phyloP scores from a whole-genome alignment of 1,284 basidiomycete species.

The Porphyrellus sp. region DNA sequence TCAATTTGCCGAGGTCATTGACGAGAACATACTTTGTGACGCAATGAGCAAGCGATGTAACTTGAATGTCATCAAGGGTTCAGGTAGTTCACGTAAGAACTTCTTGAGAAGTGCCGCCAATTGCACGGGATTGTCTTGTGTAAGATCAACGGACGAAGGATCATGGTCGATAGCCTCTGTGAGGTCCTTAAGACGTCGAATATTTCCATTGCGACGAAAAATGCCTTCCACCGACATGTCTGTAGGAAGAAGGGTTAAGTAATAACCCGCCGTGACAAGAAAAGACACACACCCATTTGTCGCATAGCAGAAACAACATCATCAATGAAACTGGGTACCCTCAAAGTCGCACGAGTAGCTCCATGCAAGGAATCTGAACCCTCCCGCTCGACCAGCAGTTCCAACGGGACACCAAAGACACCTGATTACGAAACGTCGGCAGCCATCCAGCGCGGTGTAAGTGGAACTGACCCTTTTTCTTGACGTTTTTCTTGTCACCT shows the following conservation, averaged over 20 bases:
- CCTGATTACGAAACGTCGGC: slow-evolving; percentile 40
- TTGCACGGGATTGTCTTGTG: slow-evolving; percentile 96
- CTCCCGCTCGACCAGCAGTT: slow-evolving; percentile 92
- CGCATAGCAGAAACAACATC: slow-evolving; percentile 98
- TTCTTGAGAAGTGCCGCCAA: slow-evolving; percentile 96
- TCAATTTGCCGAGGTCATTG: background rate
- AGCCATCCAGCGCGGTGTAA: slow-evolving; percentile 1
- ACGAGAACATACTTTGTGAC: slow-evolving; percentile 70
- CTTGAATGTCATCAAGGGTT: slow-evolving; percentile 94
- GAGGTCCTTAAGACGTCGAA: slow-evolving; percentile 86
- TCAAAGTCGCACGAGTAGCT: slow-evolving; percentile 79
- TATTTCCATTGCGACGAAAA: slow-evolving; percentile 98
- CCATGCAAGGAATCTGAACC: slow-evolving; percentile 93
- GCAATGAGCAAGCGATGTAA: slow-evolving; percentile 87
- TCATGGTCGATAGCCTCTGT: slow-evolving; percentile 94
- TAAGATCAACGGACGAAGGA: slow-evolving; percentile 83
- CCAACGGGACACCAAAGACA: slow-evolving; percentile 91
- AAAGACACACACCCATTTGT: slow-evolving; percentile 83
- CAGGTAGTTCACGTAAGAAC: slow-evolving; percentile 94
- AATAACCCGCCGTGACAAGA: slow-evolving; percentile 3
- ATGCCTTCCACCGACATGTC: slow-evolving; percentile 99
- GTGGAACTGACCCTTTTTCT: slow-evolving; percentile 74
- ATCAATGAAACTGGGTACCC: slow-evolving; percentile 96
- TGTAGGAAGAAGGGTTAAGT: slow-evolving; percentile 34
- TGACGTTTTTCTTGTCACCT: slow-evolving; percentile 81